Evolutionary conservation across 1,284 basidiomycete species (phyloP), one percentile per base, ranked within the genome.

Genomic region (Naganishia sp.): DNA sequence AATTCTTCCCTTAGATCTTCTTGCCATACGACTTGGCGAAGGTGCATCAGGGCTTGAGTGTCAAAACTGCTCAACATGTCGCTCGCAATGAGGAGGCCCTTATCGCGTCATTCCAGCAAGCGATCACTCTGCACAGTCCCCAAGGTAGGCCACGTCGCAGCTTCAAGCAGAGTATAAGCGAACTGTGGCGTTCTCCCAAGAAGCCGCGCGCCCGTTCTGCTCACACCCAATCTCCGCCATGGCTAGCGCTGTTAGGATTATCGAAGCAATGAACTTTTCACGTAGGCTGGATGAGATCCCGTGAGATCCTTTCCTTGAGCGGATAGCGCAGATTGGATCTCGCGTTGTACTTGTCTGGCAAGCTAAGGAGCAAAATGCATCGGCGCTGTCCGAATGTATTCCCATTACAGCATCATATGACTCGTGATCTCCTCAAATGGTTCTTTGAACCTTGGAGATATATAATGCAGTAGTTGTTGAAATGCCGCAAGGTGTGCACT

Each of bases 151-250:
- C 57, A 21, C 57, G 57, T 21, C 47, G 57, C 3, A 61, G 43
- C 18, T 47, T 61, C 21, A 61, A 50, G 35, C 45, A 61, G 46
- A 50, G 47, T 25, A 46, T 61, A 15, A 35, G 47, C 35, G 49
- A 32, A 17, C 13, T 61, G n/a, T 61, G 57, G 57, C 47, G 57
- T 41, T 61, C 57, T 11, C 57, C 57, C n/a, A 61, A 61, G 57
- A 61, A 61, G 49, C 46, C 47, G 13, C 21, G 49, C 17, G 41
- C 35, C 21, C 18, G 10, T 31, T 25, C 18, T 2, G 35, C 35
- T 21, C 47, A 18, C 13, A 15, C n/a, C 5, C 9, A 41, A 41
- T 18, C 32, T 4, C 31, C 11, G 18, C 32, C n/a, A n/a, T n/a
- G 15, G 18, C 10, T 10, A 6, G 39, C n/a, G 13, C 35, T 39